These are phyloP conservation scores for Cicer arietinum DNA, from an alignment of 306 rosid species.

Conservation along the genomic window DNA sequence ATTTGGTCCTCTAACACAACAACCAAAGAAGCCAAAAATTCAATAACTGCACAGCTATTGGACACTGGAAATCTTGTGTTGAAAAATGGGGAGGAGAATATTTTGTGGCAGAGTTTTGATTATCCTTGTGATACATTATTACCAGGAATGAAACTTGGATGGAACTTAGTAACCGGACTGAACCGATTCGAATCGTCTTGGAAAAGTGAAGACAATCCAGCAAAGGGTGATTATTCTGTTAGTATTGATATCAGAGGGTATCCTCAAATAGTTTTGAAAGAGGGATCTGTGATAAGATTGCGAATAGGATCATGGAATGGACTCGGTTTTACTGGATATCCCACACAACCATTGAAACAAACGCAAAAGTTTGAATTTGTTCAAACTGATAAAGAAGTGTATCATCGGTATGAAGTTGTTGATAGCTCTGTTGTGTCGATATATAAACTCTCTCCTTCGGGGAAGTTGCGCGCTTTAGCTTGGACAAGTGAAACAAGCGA, in stretches of 20 bases:
- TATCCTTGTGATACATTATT: slow-evolving; percentile 34
- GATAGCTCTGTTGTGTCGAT: slow-evolving; percentile 15
- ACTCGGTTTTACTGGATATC: slow-evolving; percentile 9
- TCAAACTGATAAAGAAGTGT: slow-evolving; percentile 29
- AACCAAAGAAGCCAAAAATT: neutral
- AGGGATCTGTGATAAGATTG: neutral
- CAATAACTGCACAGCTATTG: slow-evolving; percentile 30
- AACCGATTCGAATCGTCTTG: slow-evolving; percentile 39
- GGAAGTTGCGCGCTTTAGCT: neutral
- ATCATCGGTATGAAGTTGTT: slow-evolving; percentile 3
- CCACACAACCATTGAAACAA: slow-evolving; percentile 2
- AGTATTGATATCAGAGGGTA: neutral
- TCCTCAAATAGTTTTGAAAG: slow-evolving; percentile 3
- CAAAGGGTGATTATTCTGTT: slow-evolving; percentile 9
- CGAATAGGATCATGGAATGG: slow-evolving; percentile 45
- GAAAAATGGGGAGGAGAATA: neutral
- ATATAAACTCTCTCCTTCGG: slow-evolving; percentile 6
- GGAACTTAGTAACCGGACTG: slow-evolving; percentile 18
- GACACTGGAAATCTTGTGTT: slow-evolving; percentile 41
- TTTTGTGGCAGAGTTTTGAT: slow-evolving; percentile 50
- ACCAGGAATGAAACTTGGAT: slow-evolving; percentile 42
- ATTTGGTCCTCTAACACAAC: slow-evolving; percentile 37
- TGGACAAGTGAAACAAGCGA: neutral
- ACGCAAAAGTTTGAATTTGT: slow-evolving; percentile 17
- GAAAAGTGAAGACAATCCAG: slow-evolving; percentile 44